Base-by-base conservation (phyloP, 106 monocot genomes). In the Hemerocallis citrina region DNA sequence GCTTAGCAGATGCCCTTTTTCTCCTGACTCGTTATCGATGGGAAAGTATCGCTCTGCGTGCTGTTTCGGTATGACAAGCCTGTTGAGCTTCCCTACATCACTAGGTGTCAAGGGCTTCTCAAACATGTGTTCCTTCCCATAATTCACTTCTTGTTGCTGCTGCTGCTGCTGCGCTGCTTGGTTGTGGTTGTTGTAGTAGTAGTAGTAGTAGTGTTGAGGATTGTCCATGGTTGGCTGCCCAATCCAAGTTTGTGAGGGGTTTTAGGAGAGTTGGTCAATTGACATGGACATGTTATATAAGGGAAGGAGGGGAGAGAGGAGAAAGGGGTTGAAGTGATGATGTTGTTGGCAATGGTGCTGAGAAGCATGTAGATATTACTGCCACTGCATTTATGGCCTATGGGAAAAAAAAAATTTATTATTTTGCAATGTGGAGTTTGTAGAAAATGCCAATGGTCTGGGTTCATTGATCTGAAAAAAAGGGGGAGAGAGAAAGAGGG, bases 31-130 rank as follows among this genome's bases (percentile, higher is more conserved):
- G n/a, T 55, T 54, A 23, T 64, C 74, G 11, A 84, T 57, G 0
- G 89, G 89, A 68, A 89, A 85, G 78, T 81, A 78, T 60, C 64
- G 77, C 78, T 89, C 85, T 5, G 85, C 89, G 39, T 89, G 73
- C 67, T 81, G 89, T 64, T 89, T 89, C 3, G 89, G 89, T 37
- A 88, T 88, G 49, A 88, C 88, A 8, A 88, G 71, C 43, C 88
- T 45, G 72, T 89, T 89, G 16, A 89, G 81, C 73, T 89, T 89
- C 3, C 89, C 89, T 6, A 89, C 89, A 51, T 89, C 85, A 57
- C 89, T 89, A 1, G 89, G 89, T 9, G 89, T 89, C 29, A 89
- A 55, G 16, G 65, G 72, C 68, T 89, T 89, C 68, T 89, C 89
- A 33, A 89, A 89, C 74, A 89, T 62, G 62, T 36, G 71, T 58